These are phyloP conservation scores for Luffa aegyptiaca DNA, from an alignment of 306 rosid genomes.

Conservation along the genomic window DNA sequence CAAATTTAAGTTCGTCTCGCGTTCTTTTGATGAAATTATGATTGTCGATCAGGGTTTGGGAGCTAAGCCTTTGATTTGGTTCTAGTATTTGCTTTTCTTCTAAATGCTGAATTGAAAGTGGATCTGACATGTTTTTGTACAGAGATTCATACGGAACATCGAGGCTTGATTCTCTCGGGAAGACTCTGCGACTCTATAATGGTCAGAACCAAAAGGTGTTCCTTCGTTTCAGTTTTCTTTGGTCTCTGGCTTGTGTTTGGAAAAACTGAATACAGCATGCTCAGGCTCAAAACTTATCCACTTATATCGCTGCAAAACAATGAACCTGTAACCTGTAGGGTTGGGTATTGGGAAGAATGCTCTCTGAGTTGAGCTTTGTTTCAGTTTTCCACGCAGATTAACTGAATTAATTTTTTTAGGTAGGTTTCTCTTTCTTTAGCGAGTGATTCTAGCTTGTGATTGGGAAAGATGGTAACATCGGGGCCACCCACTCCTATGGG, in stretches of 20 bases:
- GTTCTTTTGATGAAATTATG: neutral
- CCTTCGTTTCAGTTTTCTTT: slow-evolving; percentile 28
- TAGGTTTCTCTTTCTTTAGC: slow-evolving; percentile 32
- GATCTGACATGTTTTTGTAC: slow-evolving; percentile 55
- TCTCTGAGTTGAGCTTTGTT: slow-evolving; percentile 35
- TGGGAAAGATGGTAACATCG: slow-evolving; percentile 67
- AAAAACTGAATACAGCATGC: slow-evolving; percentile 33
- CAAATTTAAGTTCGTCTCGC: neutral
- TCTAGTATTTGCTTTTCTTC: slow-evolving; percentile 14
- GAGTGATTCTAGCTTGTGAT: slow-evolving; percentile 22
- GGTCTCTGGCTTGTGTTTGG: slow-evolving; percentile 40
- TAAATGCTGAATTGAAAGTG: slow-evolving; percentile 37
- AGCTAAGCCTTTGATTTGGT: neutral
- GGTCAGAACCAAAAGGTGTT: slow-evolving; percentile 38
- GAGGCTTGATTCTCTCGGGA: slow-evolving; percentile 29
- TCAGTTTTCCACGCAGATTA: slow-evolving; percentile 24
- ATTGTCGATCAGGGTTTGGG: neutral
- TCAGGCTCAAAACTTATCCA: slow-evolving; percentile 28
- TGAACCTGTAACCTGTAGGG: slow-evolving; percentile 28
- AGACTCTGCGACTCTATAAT: slow-evolving; percentile 33
- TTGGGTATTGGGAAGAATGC: slow-evolving; percentile 30
- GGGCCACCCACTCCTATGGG: slow-evolving; percentile 88
- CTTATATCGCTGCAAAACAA: slow-evolving; percentile 43
- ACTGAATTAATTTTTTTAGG: slow-evolving; percentile 34
- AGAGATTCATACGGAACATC: slow-evolving; percentile 39